Conservation (phyloP, 1,284 basidiomycete genomes). For the Ustilago xerochloae region DNA sequence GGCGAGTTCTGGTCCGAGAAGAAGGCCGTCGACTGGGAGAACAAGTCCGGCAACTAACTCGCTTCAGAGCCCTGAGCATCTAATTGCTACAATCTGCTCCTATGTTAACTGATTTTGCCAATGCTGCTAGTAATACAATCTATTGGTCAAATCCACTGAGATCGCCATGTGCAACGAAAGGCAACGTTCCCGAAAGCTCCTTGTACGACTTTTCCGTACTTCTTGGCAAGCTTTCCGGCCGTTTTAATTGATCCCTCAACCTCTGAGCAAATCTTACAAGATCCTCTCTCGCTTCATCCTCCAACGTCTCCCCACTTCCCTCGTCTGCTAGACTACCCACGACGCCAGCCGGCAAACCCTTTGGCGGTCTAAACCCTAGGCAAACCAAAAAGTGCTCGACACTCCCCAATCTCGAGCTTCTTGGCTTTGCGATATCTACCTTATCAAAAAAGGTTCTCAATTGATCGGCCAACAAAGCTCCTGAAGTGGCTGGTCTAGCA, state of each 20-base stretch:
- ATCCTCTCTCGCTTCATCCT: slow-evolving; percentile 25
- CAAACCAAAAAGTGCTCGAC: slow-evolving; percentile 73
- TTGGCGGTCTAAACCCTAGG: slow-evolving; percentile 69
- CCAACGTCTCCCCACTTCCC: not conserved
- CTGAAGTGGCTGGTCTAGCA: slow-evolving; percentile 27
- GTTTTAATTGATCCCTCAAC: slow-evolving; percentile 20
- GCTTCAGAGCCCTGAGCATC: too few relatives aligned
- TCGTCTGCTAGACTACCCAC: slow-evolving; percentile 14
- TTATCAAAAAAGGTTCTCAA: slow-evolving; percentile 69
- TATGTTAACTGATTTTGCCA: not conserved
- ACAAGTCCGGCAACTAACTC: slow-evolving; percentile 1
- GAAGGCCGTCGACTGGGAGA: slow-evolving; percentile 30
- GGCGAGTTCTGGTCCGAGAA: slow-evolving; percentile 50
- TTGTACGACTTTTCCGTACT: slow-evolving; percentile 2
- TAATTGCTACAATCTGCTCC: too few relatives aligned
- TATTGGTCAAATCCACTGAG: slow-evolving; percentile 43
- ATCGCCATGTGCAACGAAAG: slow-evolving; percentile 44
- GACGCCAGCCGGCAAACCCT: slow-evolving; percentile 22
- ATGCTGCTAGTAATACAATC: slow-evolving; percentile 23
- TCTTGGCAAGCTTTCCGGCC: not conserved
- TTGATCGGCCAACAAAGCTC: slow-evolving; percentile 52
- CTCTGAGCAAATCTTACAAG: slow-evolving; percentile 33
- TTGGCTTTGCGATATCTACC: slow-evolving; percentile 69
- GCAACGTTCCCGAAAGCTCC: slow-evolving; percentile 26
- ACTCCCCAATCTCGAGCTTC: slow-evolving; percentile 58